Base-by-base conservation (phyloP, 2,329 filamentous ascomycete species). In the Neonectria coccinea region DNA sequence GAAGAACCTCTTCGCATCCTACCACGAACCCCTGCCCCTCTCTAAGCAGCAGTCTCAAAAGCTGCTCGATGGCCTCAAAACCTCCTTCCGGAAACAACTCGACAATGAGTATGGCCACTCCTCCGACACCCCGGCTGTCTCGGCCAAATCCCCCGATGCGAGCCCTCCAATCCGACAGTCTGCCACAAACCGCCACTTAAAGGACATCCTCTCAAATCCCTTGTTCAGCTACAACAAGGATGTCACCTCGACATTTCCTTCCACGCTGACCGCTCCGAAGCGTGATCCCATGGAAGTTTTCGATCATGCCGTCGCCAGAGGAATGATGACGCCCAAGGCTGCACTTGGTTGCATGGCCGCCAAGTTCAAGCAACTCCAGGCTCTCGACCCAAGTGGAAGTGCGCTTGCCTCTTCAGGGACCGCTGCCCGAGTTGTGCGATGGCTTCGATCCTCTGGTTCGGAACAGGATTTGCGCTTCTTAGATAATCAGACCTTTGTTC, bases 61-160 rank as follows among this genome's bases (percentile, higher is more conserved):
- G 69, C 82, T 89, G 9, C 84, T 88, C 66, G 81, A 87, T 58
- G 81, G 82, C 36, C 80, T 89, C 56, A 89, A 87, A 55, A 76
- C 80, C 6, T 88, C 86, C 2, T 89, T 89, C 73, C 83, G 86
- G 56, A 81, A 81, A 59, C 84, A 87, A 31, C 83, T 89, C n/a
- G 86, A 88, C 70, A 80, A 78, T 47, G 86, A 89, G 71, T 84
- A 89, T 70, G 86, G 86, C 64, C 82, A 78, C 72, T 72, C 79
- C 31, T 67, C 76, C 16, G 73, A 80, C 9, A 66, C 67, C 41
- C 67, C 62, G 10, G 65, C 54, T n/a, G 18, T 65, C 41, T 31
- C 65, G 57, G 55, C 71, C 48, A 71, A 69, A 54, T 33, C 65
- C 45, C 48, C 61, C 36, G 71, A 73, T 29, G 31, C 65, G 12